Percentiles rank a stretch among this genome's conserved stretches.
Evolutionary conservation across 1,139 yeast genomes (phyloP).

Genomic region (Nakaseomyces delphensis): DNA sequence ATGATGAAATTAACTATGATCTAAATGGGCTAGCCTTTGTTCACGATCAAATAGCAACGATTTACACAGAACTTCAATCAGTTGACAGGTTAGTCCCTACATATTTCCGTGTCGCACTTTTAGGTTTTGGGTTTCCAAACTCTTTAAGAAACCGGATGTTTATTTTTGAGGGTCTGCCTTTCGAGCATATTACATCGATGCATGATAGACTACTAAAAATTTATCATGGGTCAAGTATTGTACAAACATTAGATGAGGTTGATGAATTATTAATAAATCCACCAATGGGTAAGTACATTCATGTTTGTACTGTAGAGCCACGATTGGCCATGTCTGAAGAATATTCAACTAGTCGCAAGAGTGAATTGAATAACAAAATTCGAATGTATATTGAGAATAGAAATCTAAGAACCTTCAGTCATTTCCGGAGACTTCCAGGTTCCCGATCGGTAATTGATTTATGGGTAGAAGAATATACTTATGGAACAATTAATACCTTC

Average conservation of each 20-base stretch:
- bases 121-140: slow-evolving; percentile 80
- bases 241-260: slow-evolving; percentile 60
- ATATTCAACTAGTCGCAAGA: slow-evolving; percentile 19
- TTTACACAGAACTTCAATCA: slow-evolving; percentile 60
- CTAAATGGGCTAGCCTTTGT: slow-evolving; percentile 68
- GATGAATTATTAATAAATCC: slow-evolving; percentile 40
- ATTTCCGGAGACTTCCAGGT: slow-evolving; percentile 66
- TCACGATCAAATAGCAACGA: slow-evolving; percentile 57
- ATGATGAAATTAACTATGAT: slow-evolving; percentile 66
- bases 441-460: slow-evolving; percentile 63
- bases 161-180: slow-evolving; percentile 79
- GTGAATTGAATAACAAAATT: slow-evolving; percentile 32
- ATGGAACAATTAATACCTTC: slow-evolving; percentile 66
- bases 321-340: slow-evolving; percentile 42
- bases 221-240: slow-evolving; percentile 76
- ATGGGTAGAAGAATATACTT: slow-evolving; percentile 85
- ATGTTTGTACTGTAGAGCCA: slow-evolving; percentile 69
- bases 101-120: slow-evolving; percentile 68
- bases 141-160: slow-evolving; percentile 68
- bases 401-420: slow-evolving; percentile 61
- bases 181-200: slow-evolving; percentile 78
- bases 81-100: slow-evolving; percentile 70
- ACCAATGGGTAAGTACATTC: slow-evolving; percentile 65
- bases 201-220: slow-evolving; percentile 66
- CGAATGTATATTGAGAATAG: slow-evolving; percentile 64